phyloP scores from a whole-genome alignment of 495 filamentous ascomycete species.

The Pseudomonodictys pantanalensis region DNA sequence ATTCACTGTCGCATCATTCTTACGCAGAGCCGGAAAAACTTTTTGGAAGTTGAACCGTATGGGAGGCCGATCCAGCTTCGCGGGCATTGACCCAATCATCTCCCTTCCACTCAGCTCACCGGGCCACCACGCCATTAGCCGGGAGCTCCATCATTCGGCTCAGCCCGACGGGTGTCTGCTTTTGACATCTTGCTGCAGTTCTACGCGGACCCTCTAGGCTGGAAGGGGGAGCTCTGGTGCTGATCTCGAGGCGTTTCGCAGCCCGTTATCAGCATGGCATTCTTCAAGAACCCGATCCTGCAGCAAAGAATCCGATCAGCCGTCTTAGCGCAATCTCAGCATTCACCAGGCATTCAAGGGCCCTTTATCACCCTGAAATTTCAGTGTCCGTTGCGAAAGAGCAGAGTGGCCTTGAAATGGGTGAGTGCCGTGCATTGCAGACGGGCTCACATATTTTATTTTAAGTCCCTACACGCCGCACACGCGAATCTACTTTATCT shows the following conservation, averaged over 20 bases:
- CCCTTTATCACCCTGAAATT: too few relatives aligned
- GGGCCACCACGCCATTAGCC: too few relatives aligned
- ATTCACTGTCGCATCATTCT: not conserved
- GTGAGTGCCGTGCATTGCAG: too few relatives aligned
- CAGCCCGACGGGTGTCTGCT: not conserved
- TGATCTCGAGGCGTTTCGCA: not conserved
- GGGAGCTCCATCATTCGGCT: too few relatives aligned
- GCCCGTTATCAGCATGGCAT: not conserved
- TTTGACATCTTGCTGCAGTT: not conserved
- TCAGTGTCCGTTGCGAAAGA: too few relatives aligned
- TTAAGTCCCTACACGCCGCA: too few relatives aligned
- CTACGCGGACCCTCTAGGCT: not conserved
- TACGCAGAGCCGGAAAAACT: not conserved
- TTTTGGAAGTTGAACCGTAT: not conserved
- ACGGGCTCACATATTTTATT: too few relatives aligned
- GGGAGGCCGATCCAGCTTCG: not conserved
- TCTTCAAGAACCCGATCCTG: not conserved
- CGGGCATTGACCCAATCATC: too few relatives aligned
- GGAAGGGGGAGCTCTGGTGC: not conserved
- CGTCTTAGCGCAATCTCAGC: not conserved
- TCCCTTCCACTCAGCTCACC: too few relatives aligned
- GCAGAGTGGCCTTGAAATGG: too few relatives aligned
- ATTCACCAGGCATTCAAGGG: too few relatives aligned
- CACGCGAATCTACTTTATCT: too few relatives aligned
- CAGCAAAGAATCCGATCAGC: not conserved